Conservation (phyloP, 75 land plant species). For the Sequoiadendron giganteum region DNA sequence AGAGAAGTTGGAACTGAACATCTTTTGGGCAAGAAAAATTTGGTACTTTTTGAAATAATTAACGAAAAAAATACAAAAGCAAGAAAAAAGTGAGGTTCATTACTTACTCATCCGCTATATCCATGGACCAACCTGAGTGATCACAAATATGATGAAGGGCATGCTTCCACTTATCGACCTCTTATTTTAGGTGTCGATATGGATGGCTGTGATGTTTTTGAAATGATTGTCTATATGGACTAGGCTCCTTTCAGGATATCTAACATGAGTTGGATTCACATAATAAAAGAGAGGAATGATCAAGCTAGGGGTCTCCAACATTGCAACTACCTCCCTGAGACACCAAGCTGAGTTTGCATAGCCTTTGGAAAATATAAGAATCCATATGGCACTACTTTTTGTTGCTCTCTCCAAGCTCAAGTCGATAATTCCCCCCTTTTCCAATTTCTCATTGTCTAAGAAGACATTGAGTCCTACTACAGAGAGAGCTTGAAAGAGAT, state of each 20-base stretch:
- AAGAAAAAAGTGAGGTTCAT: neutral
- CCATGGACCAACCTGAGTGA: neutral
- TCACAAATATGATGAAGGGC: neutral
- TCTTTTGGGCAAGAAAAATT: too few relatives aligned
- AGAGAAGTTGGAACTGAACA: too few relatives aligned
- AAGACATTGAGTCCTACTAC: too few relatives aligned
- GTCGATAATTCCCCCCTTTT: neutral
- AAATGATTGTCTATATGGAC: neutral
- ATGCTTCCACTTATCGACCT: neutral
- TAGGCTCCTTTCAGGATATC: neutral
- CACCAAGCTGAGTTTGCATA: neutral
- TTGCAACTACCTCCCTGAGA: neutral
- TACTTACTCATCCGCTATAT: neutral
- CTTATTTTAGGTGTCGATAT: neutral
- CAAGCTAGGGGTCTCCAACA: neutral
- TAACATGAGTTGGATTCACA: neutral
- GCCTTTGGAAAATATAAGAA: neutral
- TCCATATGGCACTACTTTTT: neutral
- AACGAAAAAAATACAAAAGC: neutral
- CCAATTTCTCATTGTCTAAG: neutral
- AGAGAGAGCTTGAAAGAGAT: too few relatives aligned
- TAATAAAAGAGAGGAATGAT: constrained; percentile 1
- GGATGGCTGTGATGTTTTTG: neutral
- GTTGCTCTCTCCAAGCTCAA: neutral
- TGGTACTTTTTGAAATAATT: too few relatives aligned